A percentile compares a stretch with the other conserved stretches of the same genome.
These are phyloP conservation scores for Botrytis byssoidea DNA, from an alignment of 2,329 filamentous ascomycete species.

Conservation along the genomic window DNA sequence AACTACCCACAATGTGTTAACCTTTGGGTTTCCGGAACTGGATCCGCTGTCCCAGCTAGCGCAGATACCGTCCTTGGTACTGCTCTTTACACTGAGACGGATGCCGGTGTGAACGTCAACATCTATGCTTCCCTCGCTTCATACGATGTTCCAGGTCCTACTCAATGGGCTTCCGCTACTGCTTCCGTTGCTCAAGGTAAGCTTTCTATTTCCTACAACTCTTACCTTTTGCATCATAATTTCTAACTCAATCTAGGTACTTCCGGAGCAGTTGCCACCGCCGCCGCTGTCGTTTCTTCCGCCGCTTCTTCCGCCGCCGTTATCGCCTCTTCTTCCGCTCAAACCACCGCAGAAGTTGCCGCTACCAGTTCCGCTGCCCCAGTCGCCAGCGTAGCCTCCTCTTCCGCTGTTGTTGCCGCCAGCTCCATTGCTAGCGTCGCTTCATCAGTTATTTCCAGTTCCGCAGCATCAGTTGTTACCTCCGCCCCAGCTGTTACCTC, in stretches of 20 bases:
- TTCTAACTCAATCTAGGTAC: background rate
- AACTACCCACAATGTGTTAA: conserved; percentile 53
- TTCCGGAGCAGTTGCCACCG: background rate
- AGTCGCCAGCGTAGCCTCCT: background rate
- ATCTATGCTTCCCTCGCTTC: conserved; percentile 41
- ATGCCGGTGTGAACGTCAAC: conserved; percentile 44
- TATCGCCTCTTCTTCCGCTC: background rate
- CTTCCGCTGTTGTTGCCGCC: background rate
- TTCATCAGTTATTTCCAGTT: background rate
- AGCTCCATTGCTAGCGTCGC: background rate
- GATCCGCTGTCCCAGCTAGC: conserved; percentile 39
- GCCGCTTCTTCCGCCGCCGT: background rate
- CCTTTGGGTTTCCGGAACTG: conserved; percentile 47
- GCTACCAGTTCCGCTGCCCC: conserved; percentile 2
- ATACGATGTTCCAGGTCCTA: conserved; percentile 41
- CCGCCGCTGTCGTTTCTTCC: background rate
- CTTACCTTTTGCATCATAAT: background rate
- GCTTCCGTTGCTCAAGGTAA: background rate
- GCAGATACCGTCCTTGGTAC: conserved; percentile 42
- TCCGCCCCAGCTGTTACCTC: background rate
- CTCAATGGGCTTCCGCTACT: conserved; percentile 21
- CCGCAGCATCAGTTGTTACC: background rate
- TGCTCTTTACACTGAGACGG: conserved; percentile 44
- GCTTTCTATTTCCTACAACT: background rate
- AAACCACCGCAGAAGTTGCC: background rate